Conservation (phyloP, 2,329 filamentous ascomycete genomes). For the Pseudogymnoascus sp. region DNA sequence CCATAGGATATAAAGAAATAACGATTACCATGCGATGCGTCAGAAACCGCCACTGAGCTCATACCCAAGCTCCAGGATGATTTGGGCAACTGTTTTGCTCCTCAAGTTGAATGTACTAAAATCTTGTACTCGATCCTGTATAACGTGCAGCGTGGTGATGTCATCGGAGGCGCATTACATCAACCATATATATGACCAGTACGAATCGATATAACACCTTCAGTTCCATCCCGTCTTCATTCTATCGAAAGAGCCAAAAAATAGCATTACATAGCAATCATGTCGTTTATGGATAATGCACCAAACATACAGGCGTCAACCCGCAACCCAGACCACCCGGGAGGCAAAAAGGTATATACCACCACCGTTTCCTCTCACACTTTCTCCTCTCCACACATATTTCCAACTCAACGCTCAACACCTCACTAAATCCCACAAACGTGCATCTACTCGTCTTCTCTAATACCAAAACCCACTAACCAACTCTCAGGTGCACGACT, state of each 20-base stretch:
- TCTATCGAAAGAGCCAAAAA: background rate
- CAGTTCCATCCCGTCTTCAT: background rate
- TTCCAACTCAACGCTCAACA: background rate
- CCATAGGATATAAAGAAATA: background rate
- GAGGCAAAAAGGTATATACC: constrained; percentile 8
- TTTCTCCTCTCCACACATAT: background rate
- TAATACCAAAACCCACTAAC: constrained; percentile 10
- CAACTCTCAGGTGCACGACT: constrained; percentile 39
- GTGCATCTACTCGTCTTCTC: background rate
- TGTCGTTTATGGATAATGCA: constrained; percentile 7
- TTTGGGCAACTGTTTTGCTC: background rate
- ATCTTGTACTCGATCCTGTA: background rate
- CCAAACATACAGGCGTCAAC: constrained; percentile 1
- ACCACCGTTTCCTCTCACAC: background rate
- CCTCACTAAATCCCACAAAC: background rate
- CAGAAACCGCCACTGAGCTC: background rate
- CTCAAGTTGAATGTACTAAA: background rate
- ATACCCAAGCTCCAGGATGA: background rate
- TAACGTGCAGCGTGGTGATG: background rate
- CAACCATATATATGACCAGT: constrained; percentile 3
- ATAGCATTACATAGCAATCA: background rate
- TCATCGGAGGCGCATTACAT: constrained; percentile 1
- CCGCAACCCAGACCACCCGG: background rate
- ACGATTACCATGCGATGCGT: background rate
- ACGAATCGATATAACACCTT: background rate